Percentiles rank a stretch among this genome's conserved stretches.
These are phyloP conservation scores for Macrophomina phaseolina DNA, from an alignment of 2,329 filamentous ascomycete species.

Conservation along the genomic window DNA sequence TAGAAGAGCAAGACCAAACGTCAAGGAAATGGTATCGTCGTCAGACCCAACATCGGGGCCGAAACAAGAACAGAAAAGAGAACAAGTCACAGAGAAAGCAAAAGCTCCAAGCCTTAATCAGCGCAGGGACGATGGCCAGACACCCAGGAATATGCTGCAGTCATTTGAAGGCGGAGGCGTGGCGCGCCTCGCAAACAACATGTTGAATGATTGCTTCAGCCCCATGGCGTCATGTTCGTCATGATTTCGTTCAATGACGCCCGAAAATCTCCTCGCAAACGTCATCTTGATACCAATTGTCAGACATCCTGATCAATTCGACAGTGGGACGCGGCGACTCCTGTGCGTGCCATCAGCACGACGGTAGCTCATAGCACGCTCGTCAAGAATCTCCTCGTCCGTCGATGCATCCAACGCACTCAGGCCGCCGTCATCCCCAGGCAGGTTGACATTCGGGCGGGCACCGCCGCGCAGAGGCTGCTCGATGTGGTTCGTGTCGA, in stretches of 20 bases:
- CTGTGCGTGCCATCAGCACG: conserved; percentile 53
- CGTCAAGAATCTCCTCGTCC: conserved; percentile 48
- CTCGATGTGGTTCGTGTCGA: conserved; percentile 50
- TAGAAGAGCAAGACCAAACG: conserved; percentile 8
- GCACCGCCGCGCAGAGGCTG: conserved; percentile 53
- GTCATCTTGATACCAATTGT: not conserved
- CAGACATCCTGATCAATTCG: not conserved
- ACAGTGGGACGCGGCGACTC: conserved; percentile 41
- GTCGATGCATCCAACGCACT: conserved; percentile 35
- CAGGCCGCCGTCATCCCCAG: conserved; percentile 37
- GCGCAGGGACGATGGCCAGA: not conserved
- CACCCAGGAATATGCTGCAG: not conserved
- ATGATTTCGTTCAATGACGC: not conserved
- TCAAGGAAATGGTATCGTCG: conserved; percentile 28
- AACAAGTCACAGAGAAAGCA: conserved; percentile 24
- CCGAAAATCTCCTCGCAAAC: not conserved
- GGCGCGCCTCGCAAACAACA: not conserved
- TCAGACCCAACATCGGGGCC: conserved; percentile 13
- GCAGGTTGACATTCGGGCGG: conserved; percentile 44
- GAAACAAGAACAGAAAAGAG: not conserved
- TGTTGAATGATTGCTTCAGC: not conserved
- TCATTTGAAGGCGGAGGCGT: not conserved
- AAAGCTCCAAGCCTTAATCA: conserved; percentile 1
- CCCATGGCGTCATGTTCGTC: not conserved
- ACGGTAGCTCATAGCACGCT: conserved; percentile 52